A percentile compares a stretch with the other conserved stretches of the same genome.
phyloP scores from a whole-genome alignment of 2,329 filamentous ascomycete genomes.

The Rhinocladiella similis region DNA sequence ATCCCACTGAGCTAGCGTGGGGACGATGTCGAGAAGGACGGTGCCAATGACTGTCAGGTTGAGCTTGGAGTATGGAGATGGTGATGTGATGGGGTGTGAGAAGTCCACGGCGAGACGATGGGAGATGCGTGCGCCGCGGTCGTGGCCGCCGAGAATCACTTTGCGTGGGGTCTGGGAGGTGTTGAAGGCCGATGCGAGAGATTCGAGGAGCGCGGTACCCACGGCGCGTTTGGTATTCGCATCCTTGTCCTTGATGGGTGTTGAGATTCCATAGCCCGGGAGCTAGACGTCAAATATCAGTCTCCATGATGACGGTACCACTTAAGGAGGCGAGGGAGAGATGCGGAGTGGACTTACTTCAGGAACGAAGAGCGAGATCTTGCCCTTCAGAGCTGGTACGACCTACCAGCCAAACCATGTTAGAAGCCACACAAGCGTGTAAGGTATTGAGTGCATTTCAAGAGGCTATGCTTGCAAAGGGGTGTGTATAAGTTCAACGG shows the following conservation, averaged over 20 bases:
- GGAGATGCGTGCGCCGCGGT: conserved; percentile 51
- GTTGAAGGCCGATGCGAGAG: conserved; percentile 37
- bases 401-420: conserved; percentile 12
- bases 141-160: conserved; percentile 51
- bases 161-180: conserved; percentile 27
- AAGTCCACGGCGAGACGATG: conserved; percentile 51
- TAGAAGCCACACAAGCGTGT: not conserved
- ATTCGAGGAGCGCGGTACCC: conserved; percentile 45
- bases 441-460: not conserved
- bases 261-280: conserved; percentile 30
- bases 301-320: not conserved
- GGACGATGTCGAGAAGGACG: conserved; percentile 52
- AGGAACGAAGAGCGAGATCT: conserved; percentile 27
- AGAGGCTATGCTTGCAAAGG: too few species aligned
- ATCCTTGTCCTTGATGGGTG: conserved; percentile 19
- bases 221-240: conserved; percentile 41
- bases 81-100: conserved; percentile 17
- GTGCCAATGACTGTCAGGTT: conserved; percentile 41
- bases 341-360: conserved; percentile 13
- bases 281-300: conserved; percentile 9
- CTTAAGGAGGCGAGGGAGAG: too few species aligned
- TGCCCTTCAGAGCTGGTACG: conserved; percentile 19
- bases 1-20: conserved; percentile 48
- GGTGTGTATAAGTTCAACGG: too few species aligned
- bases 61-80: conserved; percentile 6